Conservation (phyloP, 257 asterid genomes). For the Echites panduratus region DNA sequence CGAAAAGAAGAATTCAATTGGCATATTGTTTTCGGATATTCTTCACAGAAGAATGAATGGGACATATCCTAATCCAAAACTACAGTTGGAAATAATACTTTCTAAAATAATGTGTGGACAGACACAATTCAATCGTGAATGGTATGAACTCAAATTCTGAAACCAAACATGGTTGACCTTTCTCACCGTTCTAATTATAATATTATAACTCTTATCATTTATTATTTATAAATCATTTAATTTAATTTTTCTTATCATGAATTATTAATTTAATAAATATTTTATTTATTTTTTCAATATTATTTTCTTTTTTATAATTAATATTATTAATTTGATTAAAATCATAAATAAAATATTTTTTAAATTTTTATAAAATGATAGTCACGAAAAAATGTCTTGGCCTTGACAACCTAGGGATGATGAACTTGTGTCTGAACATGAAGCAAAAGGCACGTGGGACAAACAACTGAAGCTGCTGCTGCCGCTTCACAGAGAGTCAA, state of each 20-base stretch:
- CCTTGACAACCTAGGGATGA: neutral
- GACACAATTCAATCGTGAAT: too few relatives aligned
- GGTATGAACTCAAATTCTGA: neutral
- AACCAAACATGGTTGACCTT: neutral
- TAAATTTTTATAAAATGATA: too few relatives aligned
- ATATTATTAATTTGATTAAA: too few relatives aligned
- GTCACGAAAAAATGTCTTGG: neutral
- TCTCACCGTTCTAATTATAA: neutral
- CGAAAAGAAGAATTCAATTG: neutral
- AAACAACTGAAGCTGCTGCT: too few relatives aligned
- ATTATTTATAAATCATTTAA: too few relatives aligned
- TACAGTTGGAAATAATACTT: neutral
- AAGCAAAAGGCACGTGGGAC: neutral
- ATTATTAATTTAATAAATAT: too few relatives aligned
- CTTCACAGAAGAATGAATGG: neutral
- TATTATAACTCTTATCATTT: too few relatives aligned
- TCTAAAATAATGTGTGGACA: neutral
- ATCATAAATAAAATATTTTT: too few relatives aligned
- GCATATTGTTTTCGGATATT: neutral
- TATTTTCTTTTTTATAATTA: too few relatives aligned
- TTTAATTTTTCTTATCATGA: too few relatives aligned
- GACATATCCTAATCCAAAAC: neutral
- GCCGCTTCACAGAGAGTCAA: too few relatives aligned
- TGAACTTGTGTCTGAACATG: neutral
- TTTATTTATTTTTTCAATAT: too few relatives aligned